phyloP scores from a whole-genome alignment of 2,329 filamentous ascomycete species.

The Botrytis byssoidea region DNA sequence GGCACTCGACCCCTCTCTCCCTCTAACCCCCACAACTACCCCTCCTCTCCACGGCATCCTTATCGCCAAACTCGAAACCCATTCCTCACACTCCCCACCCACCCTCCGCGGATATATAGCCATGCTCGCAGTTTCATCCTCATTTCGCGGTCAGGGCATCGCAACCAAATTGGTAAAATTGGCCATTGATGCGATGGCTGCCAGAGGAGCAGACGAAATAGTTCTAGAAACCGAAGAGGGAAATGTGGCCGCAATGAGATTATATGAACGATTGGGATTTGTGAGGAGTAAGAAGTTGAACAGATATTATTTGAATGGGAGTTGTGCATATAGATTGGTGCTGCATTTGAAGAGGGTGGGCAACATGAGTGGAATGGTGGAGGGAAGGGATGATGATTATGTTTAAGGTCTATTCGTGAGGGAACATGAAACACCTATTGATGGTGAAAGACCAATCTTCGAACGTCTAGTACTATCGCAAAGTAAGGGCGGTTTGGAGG shows the following conservation, averaged over 20 bases:
- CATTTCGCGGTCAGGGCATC: conserved; percentile 80
- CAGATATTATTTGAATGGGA: conserved; percentile 94
- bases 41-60: conserved; percentile 80
- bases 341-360: conserved; percentile 49
- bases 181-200: conserved; percentile 88
- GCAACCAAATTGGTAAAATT: conserved; percentile 84
- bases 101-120: conserved; percentile 91
- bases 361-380: conserved; percentile 31
- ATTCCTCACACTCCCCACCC: conserved; percentile 73
- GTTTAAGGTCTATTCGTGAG: neutral
- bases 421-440: neutral
- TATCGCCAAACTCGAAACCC: conserved; percentile 89
- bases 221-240: conserved; percentile 95
- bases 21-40: conserved; percentile 41
- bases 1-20: conserved; percentile 53
- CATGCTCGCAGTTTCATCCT: conserved; percentile 88
- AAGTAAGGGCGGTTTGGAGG: neutral
- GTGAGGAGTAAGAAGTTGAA: conserved; percentile 88
- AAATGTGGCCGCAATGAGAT: conserved; percentile 82
- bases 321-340: conserved; percentile 86
- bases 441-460: neutral
- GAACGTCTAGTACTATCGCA: neutral
- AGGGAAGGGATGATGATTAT: neutral
- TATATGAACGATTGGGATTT: conserved; percentile 93
- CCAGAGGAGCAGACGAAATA: conserved; percentile 83